Conservation (phyloP, 768 basidiomycete species). For the Omphalotus guepiniiformis region DNA sequence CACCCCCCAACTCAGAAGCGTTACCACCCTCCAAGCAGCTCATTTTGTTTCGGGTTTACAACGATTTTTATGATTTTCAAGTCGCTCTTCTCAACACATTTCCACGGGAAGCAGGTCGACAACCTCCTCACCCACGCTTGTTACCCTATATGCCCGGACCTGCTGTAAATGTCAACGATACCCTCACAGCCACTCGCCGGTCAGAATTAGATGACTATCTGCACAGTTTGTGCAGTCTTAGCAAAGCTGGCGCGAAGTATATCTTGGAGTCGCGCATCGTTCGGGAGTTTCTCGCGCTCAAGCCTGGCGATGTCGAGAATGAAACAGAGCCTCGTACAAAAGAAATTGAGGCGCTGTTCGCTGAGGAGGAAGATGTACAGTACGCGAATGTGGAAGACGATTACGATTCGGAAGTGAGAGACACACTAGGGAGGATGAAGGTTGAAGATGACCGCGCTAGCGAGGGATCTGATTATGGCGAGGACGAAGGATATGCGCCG, state of each 20-base stretch:
- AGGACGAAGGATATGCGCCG: constrained; percentile 50
- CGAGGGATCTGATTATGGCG: constrained; percentile 61
- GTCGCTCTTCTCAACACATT: constrained; percentile 82
- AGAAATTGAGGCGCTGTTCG: constrained; percentile 55
- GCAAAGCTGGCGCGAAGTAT: constrained; percentile 62
- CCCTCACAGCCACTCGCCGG: constrained; percentile 74
- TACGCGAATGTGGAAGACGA: constrained; percentile 26
- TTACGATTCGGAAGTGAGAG: constrained; percentile 41
- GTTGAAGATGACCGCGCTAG: constrained; percentile 44
- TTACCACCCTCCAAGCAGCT: constrained; percentile 73
- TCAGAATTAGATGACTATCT: constrained; percentile 89
- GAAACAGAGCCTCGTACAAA: constrained; percentile 55
- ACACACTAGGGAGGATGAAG: constrained; percentile 48
- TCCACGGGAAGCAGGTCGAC: constrained; percentile 86
- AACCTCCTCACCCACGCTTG: constrained; percentile 62
- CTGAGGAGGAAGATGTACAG: constrained; percentile 33
- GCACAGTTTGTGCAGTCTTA: constrained; percentile 70
- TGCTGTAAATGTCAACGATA: constrained; percentile 75
- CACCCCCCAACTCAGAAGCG: constrained; percentile 45
- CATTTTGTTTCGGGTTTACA: constrained; percentile 91
- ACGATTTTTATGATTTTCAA: constrained; percentile 98
- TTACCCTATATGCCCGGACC: constrained; percentile 99
- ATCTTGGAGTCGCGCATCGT: constrained; percentile 79
- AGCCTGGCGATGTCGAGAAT: constrained; percentile 81
- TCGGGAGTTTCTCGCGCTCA: constrained; percentile 77